phyloP scores from a whole-genome alignment of 106 monocot genomes.

The Allium cepa region DNA sequence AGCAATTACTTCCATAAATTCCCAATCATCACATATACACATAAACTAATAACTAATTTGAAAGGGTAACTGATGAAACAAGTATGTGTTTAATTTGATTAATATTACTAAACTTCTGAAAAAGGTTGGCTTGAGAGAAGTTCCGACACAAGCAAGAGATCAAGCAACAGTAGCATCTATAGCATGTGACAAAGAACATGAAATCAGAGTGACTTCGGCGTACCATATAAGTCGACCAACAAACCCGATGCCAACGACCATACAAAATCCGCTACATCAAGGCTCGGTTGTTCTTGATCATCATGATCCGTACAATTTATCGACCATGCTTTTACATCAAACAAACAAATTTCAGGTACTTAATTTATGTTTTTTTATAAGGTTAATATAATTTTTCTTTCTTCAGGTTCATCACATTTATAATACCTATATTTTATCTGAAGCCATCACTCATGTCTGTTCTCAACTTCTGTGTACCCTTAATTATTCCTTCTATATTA shows the following conservation, averaged over 20 bases:
- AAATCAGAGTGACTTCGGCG: slow-evolving; percentile 12
- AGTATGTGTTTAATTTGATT: neutral
- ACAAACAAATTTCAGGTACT: slow-evolving; percentile 6
- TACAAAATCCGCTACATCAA: slow-evolving; percentile 40
- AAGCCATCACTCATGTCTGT: no score
- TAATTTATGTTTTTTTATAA: neutral
- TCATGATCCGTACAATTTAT: slow-evolving; percentile 36
- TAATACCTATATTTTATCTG: no score
- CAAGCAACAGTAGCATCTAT: neutral
- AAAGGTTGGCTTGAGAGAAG: slow-evolving; percentile 35
- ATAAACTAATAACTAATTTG: no score
- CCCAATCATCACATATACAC: no score
- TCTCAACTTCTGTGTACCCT: no score
- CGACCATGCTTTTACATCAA: neutral
- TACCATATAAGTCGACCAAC: slow-evolving; percentile 53
- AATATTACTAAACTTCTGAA: neutral
- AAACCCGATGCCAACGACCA: slow-evolving; percentile 48
- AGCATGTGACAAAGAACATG: neutral
- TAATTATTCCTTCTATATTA: no score
- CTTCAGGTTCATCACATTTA: no score
- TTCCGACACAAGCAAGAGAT: slow-evolving; percentile 20
- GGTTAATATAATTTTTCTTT: no score
- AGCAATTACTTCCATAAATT: no score
- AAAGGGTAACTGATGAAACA: no score
- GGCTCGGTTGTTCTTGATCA: slow-evolving; percentile 41